Percentiles rank a stretch among this genome's conserved stretches.
Evolutionary conservation across 2,329 filamentous ascomycete genomes (phyloP).

Genomic region (Sarocladium strictum): DNA sequence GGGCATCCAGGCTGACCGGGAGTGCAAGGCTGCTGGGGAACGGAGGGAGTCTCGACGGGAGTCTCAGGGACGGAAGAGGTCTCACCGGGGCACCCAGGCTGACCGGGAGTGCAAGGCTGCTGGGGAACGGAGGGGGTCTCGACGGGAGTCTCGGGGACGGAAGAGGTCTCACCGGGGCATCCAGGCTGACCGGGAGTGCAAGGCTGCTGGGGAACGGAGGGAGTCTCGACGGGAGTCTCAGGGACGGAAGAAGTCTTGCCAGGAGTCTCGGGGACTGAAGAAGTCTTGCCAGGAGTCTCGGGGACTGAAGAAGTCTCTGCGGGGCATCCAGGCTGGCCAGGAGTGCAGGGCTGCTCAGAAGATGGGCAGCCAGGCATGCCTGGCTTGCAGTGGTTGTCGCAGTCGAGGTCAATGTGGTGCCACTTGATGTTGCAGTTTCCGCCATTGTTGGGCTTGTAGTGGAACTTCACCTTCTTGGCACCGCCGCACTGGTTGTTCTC

Average conservation of each 20-base stretch:
- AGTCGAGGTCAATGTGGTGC: slow-evolving; percentile 72
- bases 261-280: slow-evolving; percentile 7
- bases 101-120: not conserved
- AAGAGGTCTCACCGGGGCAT: slow-evolving; percentile 9
- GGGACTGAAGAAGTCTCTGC: slow-evolving; percentile 9
- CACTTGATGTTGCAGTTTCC: slow-evolving; percentile 65
- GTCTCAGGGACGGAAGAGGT: slow-evolving; percentile 10
- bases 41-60: slow-evolving; percentile 11
- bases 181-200: not conserved
- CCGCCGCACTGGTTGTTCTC: slow-evolving; percentile 89
- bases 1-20: not conserved
- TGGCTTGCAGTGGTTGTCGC: slow-evolving; percentile 32
- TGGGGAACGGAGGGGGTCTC: not conserved
- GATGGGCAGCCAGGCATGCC: slow-evolving; percentile 7
- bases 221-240: not conserved
- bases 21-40: slow-evolving; percentile 10
- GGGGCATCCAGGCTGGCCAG: slow-evolving; percentile 5
- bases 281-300: slow-evolving; percentile 4
- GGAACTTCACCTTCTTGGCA: slow-evolving; percentile 72
- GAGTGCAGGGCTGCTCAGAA: not conserved
- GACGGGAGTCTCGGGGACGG: not conserved
- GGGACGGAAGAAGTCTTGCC: not conserved
- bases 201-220: slow-evolving; percentile 10
- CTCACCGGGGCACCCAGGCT: not conserved
- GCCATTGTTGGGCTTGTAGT: slow-evolving; percentile 51